Evolutionary conservation across 495 filamentous ascomycete genomes (phyloP).

Genomic region (Acidiella bohemica): DNA sequence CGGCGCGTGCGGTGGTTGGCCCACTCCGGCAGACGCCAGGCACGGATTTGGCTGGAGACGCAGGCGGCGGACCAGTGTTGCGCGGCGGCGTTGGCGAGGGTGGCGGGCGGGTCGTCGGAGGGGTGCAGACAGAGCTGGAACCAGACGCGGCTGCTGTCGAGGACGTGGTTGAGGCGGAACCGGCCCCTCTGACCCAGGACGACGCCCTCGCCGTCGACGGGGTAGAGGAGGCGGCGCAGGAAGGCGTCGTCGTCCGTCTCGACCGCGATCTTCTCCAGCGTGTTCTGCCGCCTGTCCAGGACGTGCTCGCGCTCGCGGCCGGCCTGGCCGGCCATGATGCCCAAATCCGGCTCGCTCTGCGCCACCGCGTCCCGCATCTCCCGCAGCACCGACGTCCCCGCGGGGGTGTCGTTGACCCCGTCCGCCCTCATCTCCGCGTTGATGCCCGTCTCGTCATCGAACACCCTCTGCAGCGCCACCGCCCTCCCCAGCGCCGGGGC

Average conservation of each 20-base stretch:
- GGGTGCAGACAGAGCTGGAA: slow-evolving; percentile 88
- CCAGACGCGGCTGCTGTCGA: slow-evolving; percentile 81
- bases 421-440: slow-evolving; percentile 96
- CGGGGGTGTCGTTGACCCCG: slow-evolving; percentile 56
- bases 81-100: slow-evolving; percentile 46
- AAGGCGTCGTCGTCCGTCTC: slow-evolving; percentile 77
- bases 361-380: slow-evolving; percentile 74
- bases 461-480: slow-evolving; percentile 70
- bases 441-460: slow-evolving; percentile 84
- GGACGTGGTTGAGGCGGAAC: slow-evolving; percentile 52
- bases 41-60: slow-evolving; percentile 80
- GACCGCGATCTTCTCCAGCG: slow-evolving; percentile 72
- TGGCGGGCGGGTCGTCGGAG: slow-evolving; percentile 68
- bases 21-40: slow-evolving; percentile 92
- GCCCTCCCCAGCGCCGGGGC: slow-evolving; percentile 70
- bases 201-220: slow-evolving; percentile 59
- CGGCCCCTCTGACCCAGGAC: slow-evolving; percentile 58
- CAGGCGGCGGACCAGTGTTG: slow-evolving; percentile 73
- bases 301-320: slow-evolving; percentile 63
- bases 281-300: slow-evolving; percentile 63
- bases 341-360: slow-evolving; percentile 69
- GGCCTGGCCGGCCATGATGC: slow-evolving; percentile 51
- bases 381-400: slow-evolving; percentile 62
- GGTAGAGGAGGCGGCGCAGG: slow-evolving; percentile 69
- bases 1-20: slow-evolving; percentile 81